phyloP scores from a whole-genome alignment of 345 rosid genomes.

The Sisymbrium irio region DNA sequence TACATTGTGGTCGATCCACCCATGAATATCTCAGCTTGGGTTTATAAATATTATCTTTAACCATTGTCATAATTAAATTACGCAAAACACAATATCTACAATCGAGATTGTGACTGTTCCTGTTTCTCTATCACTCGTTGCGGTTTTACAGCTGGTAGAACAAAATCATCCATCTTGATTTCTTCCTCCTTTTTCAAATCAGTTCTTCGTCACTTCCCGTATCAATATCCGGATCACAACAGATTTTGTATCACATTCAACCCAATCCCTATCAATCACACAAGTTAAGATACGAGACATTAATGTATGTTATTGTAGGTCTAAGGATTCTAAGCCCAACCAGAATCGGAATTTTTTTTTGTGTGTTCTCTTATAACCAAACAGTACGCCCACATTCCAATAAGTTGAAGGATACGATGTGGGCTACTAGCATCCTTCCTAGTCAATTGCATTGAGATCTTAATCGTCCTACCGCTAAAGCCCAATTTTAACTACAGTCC shows the following conservation, averaged over 20 bases:
- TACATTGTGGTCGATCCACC: conserved; percentile 4
- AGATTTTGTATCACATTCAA: conserved; percentile 15
- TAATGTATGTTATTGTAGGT: background rate
- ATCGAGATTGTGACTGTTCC: conserved; percentile 23
- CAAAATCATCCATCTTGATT: conserved; percentile 27
- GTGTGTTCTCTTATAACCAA: background rate
- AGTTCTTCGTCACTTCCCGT: conserved; percentile 14
- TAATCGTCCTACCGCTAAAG: background rate
- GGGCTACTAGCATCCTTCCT: background rate
- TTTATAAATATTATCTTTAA: conserved; percentile 12
- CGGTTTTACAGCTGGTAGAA: conserved; percentile 29
- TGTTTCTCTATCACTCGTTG: conserved; percentile 10
- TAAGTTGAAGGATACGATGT: background rate
- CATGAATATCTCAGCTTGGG: conserved; percentile 2
- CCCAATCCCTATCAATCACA: background rate
- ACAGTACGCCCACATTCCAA: background rate
- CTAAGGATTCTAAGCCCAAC: conserved; percentile 12
- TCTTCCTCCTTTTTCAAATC: conserved; percentile 20
- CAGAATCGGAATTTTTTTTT: background rate
- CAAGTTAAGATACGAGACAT: background rate
- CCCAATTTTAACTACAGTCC: background rate
- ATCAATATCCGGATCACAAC: conserved; percentile 19
- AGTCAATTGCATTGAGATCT: background rate
- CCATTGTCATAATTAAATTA: background rate
- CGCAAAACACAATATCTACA: conserved; percentile 4